A percentile compares a stretch with the other conserved stretches of the same genome.
These are phyloP conservation scores for Pisolithus orientalis DNA, from an alignment of 768 basidiomycete species.

Conservation along the genomic window DNA sequence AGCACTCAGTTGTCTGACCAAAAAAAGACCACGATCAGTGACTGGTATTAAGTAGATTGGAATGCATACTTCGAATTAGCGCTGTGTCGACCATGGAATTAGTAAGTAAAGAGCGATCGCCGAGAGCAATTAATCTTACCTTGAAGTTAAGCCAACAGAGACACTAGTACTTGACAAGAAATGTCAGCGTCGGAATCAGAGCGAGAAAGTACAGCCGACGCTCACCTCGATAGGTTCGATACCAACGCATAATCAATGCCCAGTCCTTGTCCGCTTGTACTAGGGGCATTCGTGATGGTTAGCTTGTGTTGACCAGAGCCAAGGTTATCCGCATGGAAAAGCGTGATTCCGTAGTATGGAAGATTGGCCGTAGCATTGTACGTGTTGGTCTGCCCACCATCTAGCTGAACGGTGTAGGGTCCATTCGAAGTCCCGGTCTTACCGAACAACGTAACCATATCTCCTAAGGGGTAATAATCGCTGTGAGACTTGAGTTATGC, in stretches of 20 bases:
- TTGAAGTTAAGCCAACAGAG: too few relatives aligned
- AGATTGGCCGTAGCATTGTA: constrained; percentile 7
- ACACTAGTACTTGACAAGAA: not conserved
- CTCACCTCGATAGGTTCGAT: constrained; percentile 14
- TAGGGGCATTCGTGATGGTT: constrained; percentile 27
- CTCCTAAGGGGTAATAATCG: constrained; percentile 22
- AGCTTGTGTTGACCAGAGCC: constrained; percentile 34
- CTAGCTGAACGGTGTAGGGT: constrained; percentile 31
- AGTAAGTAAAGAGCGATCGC: too few relatives aligned
- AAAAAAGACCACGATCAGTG: not conserved
- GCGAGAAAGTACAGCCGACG: not conserved
- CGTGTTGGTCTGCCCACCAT: constrained; percentile 16
- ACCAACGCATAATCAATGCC: constrained; percentile 30
- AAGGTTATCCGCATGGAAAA: constrained; percentile 31
- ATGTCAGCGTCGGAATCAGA: not conserved
- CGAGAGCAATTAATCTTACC: too few relatives aligned
- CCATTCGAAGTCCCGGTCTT: constrained; percentile 31
- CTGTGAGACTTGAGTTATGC: not conserved
- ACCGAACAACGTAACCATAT: constrained; percentile 40
- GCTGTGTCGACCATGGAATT: too few relatives aligned
- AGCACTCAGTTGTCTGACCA: constrained; percentile 9
- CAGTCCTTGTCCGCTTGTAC: constrained; percentile 12
- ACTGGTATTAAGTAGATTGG: not conserved
- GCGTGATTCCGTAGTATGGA: constrained; percentile 23
- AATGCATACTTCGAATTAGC: too few relatives aligned